Base-by-base conservation (phyloP, 75 land plant genomes). In the Sequoia sempervirens region DNA sequence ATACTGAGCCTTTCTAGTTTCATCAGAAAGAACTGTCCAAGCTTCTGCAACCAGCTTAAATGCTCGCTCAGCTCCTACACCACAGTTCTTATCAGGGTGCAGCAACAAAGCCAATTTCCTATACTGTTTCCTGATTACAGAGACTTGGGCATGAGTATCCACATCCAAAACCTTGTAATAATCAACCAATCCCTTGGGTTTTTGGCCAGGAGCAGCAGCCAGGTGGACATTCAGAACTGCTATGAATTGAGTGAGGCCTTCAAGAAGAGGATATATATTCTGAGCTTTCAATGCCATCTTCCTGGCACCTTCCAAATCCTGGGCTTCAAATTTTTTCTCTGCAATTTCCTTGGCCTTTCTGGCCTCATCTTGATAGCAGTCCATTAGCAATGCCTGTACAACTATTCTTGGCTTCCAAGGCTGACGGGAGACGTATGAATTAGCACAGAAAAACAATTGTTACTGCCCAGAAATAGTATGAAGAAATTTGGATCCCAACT, bases 31-130 rank as follows among this genome's bases (percentile, higher is more conserved):
- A 26, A 95, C 84, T 2, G 82, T 66, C 90, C 87, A 92, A 3
- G 95, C 95, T 30, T 93, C 93, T 11, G 76, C n/a, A 38, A 93
- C 89, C 72, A 91, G 50, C 58, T 84, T 82, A 64, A 90, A 90
- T 13, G 95, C 95, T 20, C 81, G 54, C 37, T 90, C 95, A 13
- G 96, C 88, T 36, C 88, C 90, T 3, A 88, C 72, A 30, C 84
- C 20, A 7, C 72, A 30, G 83, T 93, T 93, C 81, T 81, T 82
- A 14, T 89, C 85, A 18, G 95, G 94, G 72, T 90, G 86, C 40
- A 95, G 86, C 37, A 90, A 56, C 6, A 90, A 78, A 13, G 92
- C 90, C 34, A 95, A 88, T 61, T 82, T 85, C 15, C 92, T 82
- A 80, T 91, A 93, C 87, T 93, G 90, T 13, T 70, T 84, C 26